Evolutionary conservation across 2,329 filamentous ascomycete species (phyloP), one percentile per base, ranked within the genome.

Genomic region (Xylaria sp.): DNA sequence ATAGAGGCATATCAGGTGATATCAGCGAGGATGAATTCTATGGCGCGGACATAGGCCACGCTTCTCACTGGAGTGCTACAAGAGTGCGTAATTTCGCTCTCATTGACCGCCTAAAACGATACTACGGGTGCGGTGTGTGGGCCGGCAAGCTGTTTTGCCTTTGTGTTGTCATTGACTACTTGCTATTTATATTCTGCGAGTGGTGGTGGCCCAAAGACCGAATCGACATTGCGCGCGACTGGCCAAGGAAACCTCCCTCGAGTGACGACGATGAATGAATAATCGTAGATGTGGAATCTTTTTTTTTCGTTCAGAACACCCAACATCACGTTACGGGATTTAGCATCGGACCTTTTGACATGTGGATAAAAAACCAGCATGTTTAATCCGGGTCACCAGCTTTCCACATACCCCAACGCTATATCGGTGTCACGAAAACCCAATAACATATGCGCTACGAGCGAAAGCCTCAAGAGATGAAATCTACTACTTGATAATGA

Each of bases 111-210:
- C 83, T 99, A 23, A 99, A 99, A 82, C 86, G 96, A 68, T 99
- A 99, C 81, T 99, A 98, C 77, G 96, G 96, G 9, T 99, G 97
- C 78, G 96, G 96, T 41, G 95, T 98, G 59, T 99, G 96, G 96
- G 96, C 96, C 0, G 96, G 96, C 43, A 99, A 99, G 82, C 85
- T 99, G 9, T 99, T 99, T 77, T 98, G 96, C 76, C 84, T 99
- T 1, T 98, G 95, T 72, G 94, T 94, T 12, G 90, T 98, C 66
- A 91, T 99, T 61, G 96, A 99, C 80, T 99, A 97, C 76, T 82
- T 99, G 58, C 87, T 99, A 62, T 97, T 94, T 75, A 85, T 98
- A 57, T 89, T 97, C 58, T 85, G 98, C 62, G 96, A 99, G 80
- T 89, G 97, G 81, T 92, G 90, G 83, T 94, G 92, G 71, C 96